Percentiles rank a stretch among this genome's conserved stretches.
Conservation (phyloP, 2,329 filamentous ascomycete genomes). For the Aspergillus alliaceus region DNA sequence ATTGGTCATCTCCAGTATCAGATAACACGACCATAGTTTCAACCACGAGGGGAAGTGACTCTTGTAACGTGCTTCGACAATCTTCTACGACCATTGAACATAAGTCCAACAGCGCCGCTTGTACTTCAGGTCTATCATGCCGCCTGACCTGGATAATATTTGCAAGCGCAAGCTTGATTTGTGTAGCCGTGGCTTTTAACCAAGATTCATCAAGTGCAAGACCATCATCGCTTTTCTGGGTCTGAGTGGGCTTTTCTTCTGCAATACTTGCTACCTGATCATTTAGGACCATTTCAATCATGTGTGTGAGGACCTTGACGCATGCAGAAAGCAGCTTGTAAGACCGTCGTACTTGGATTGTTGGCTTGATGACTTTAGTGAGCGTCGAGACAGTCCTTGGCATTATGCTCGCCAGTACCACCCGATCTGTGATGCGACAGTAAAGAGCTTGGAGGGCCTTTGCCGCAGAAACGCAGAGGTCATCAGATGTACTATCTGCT, state of each 20-base stretch:
- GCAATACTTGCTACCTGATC: conserved; percentile 38
- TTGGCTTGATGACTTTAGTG: conserved; percentile 71
- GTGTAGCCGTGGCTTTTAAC: conserved; percentile 75
- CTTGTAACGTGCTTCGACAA: conserved; percentile 70
- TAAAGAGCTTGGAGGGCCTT: conserved; percentile 64
- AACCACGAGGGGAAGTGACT: conserved; percentile 69
- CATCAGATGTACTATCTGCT: conserved; percentile 61
- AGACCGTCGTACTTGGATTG: conserved; percentile 59
- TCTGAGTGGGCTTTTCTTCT: conserved; percentile 20
- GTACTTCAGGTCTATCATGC: conserved; percentile 69
- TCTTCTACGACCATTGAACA: conserved; percentile 76
- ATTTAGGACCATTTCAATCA: conserved; percentile 48
- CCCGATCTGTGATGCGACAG: conserved; percentile 64
- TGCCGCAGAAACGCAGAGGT: conserved; percentile 71
- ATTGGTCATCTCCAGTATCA: conserved; percentile 49
- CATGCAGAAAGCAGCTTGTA: conserved; percentile 65
- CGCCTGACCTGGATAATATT: conserved; percentile 73
- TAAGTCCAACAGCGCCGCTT: conserved; percentile 64
- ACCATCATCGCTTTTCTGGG: conserved; percentile 35
- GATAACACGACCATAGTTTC: conserved; percentile 77
- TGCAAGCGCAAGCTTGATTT: conserved; percentile 79
- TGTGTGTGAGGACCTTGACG: conserved; percentile 56
- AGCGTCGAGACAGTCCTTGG: conserved; percentile 84
- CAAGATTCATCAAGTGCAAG: conserved; percentile 57
- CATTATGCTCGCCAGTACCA: conserved; percentile 80